Evolutionary conservation across 2,329 filamentous ascomycete species (phyloP).

Genomic region (Calonectria pseudoreteaudii): DNA sequence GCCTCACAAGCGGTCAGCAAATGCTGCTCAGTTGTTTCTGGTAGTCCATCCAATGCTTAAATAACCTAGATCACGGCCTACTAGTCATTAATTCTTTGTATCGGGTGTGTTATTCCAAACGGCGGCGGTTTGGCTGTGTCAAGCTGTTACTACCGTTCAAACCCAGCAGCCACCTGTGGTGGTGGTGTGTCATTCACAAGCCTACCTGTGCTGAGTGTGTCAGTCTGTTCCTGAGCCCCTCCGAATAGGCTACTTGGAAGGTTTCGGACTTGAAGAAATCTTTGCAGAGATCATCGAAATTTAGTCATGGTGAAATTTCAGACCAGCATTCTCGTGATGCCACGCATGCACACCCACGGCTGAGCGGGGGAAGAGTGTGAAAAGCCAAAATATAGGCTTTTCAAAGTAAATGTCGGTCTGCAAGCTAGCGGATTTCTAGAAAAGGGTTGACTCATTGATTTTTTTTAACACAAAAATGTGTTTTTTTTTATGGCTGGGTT

Average conservation of each 20-base stretch:
- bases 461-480: background rate
- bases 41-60: background rate
- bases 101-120: background rate
- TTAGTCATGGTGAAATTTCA: background rate
- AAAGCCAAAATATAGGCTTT: background rate
- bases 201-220: background rate
- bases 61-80: too few species aligned
- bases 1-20: background rate
- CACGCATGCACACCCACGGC: background rate
- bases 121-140: background rate
- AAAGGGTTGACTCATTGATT: background rate
- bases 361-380: background rate
- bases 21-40: background rate
- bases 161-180: background rate
- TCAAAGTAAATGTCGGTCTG: conserved; percentile 4
- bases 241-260: background rate
- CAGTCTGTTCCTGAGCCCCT: background rate
- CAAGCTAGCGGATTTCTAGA: background rate
- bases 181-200: background rate
- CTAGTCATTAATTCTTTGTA: background rate
- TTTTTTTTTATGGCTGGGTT: background rate
- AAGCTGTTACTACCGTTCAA: background rate
- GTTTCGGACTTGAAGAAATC: background rate
- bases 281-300: background rate
- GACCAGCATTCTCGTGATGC: background rate